Conservation (phyloP, 129 eudicot species). For the Artemisia annua region DNA sequence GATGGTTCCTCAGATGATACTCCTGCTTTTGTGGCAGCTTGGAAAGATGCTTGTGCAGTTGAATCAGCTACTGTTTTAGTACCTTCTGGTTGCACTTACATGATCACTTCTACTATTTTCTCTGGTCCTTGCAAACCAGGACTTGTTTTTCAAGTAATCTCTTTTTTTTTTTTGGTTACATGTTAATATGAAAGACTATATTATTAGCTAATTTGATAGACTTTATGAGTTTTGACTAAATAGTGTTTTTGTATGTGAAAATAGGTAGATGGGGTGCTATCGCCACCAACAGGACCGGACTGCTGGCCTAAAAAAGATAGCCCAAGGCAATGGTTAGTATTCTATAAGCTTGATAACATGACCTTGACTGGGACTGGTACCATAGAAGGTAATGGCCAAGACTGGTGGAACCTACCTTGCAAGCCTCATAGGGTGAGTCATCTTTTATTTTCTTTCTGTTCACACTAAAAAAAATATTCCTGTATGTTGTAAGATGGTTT, state of each 20-base stretch:
- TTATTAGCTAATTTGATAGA: background rate
- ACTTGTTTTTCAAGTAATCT: conserved; percentile 73
- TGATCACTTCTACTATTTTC: conserved; percentile 78
- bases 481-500: too few relatives aligned
- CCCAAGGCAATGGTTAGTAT: conserved; percentile 83
- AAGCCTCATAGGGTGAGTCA: conserved; percentile 76
- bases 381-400: conserved; percentile 83
- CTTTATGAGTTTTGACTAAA: background rate
- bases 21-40: conserved; percentile 72
- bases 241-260: background rate
- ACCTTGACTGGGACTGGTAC: conserved; percentile 80
- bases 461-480: background rate
- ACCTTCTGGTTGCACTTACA: conserved; percentile 54
- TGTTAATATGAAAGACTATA: background rate
- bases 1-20: conserved; percentile 84
- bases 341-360: conserved; percentile 64
- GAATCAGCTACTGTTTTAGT: conserved; percentile 63
- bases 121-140: conserved; percentile 96
- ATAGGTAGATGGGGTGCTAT: conserved; percentile 81
- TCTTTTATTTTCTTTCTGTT: background rate
- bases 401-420: conserved; percentile 99
- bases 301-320: conserved; percentile 89
- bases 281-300: conserved; percentile 83
- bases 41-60: conserved; percentile 93
- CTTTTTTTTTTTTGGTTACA: too few relatives aligned